Percentiles rank a stretch among this genome's conserved stretches.
These are phyloP conservation scores for Xylaria sp. DNA, from an alignment of 2,329 filamentous ascomycete genomes.

Conservation along the genomic window DNA sequence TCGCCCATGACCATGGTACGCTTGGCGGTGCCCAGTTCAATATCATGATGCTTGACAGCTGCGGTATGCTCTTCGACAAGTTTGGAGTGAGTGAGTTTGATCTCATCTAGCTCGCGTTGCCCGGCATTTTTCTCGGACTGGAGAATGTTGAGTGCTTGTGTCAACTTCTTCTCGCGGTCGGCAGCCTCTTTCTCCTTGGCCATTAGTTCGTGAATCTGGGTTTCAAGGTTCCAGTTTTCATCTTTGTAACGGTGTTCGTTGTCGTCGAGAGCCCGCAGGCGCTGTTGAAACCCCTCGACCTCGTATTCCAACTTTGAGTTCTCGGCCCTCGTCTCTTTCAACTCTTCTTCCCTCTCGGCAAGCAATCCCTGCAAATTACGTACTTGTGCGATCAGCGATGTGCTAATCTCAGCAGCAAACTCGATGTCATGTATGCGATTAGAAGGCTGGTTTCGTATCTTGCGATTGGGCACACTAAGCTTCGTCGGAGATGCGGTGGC, in stretches of 20 bases:
- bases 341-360: slow-evolving; percentile 85
- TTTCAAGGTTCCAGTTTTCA: slow-evolving; percentile 98
- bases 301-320: slow-evolving; percentile 85
- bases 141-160: slow-evolving; percentile 73
- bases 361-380: slow-evolving; percentile 87
- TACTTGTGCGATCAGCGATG: slow-evolving; percentile 91
- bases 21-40: slow-evolving; percentile 85
- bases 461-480: slow-evolving; percentile 84
- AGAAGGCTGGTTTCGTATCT: slow-evolving; percentile 87
- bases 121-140: slow-evolving; percentile 79
- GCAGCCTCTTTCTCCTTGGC: slow-evolving; percentile 77
- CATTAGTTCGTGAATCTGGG: slow-evolving; percentile 85
- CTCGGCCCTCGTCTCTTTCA: slow-evolving; percentile 79
- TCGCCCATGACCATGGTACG: slow-evolving; percentile 82
- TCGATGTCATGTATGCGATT: slow-evolving; percentile 95
- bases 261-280: slow-evolving; percentile 85
- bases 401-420: slow-evolving; percentile 98
- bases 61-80: slow-evolving; percentile 82
- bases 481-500: slow-evolving; percentile 90
- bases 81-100: slow-evolving; percentile 81
- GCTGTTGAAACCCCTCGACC: slow-evolving; percentile 79
- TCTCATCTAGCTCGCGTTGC: slow-evolving; percentile 90
- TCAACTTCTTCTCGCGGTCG: slow-evolving; percentile 85
- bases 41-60: slow-evolving; percentile 83
- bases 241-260: slow-evolving; percentile 97